Base-by-base conservation (phyloP, 2,329 filamentous ascomycete species). In the Fusarium sp. region DNA sequence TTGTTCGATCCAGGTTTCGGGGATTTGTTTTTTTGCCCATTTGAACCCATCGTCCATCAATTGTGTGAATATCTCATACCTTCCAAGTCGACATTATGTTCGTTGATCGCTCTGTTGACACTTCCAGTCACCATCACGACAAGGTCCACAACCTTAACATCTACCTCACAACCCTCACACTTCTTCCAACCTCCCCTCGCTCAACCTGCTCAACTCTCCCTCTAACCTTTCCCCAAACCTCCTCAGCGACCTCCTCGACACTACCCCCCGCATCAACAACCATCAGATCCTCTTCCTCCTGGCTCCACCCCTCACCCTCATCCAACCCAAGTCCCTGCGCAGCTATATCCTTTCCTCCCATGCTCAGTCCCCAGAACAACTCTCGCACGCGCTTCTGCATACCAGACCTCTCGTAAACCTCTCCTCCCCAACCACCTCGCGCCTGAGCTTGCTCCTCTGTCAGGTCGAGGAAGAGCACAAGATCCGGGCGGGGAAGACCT, bases 391-490 rank as follows among this genome's bases (percentile, higher is more conserved):
- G 87, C 63, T 86, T 84, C 82, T 99, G 96, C 88, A 97, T 92
- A 75, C 90, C 89, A 62, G 87, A 87, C 77, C 89, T 91, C 82
- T 99, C 96, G 76, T 98, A 99, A 67, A 93, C 86, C 84, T 99
- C 96, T 19, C 86, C 87, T 2, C 96, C 96, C 84, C 91, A 99
- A 0, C 94, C 95, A n/a, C 94, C 94, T 19, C 96, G 85, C 72
- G 86, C 85, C 31, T 87, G 88, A 11, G 94, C 94, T 62, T 90
- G 87, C 49, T 89, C 87, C 36, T 93, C 88, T 8, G 91, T 88
- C 51, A 98, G 87, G 76, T 96, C 93, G 33, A 99, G 85, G 76
- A 98, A 98, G 1, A 98, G 79, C 13, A 95, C 94, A 11, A 94
- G 77, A 81, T 99, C 96, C 0, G 96, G 95, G 6, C 92, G 88